These are phyloP conservation scores for Thraustochytrium sp. DNA, from an alignment of 352 stramenopile genomes.

Conservation along the genomic window DNA sequence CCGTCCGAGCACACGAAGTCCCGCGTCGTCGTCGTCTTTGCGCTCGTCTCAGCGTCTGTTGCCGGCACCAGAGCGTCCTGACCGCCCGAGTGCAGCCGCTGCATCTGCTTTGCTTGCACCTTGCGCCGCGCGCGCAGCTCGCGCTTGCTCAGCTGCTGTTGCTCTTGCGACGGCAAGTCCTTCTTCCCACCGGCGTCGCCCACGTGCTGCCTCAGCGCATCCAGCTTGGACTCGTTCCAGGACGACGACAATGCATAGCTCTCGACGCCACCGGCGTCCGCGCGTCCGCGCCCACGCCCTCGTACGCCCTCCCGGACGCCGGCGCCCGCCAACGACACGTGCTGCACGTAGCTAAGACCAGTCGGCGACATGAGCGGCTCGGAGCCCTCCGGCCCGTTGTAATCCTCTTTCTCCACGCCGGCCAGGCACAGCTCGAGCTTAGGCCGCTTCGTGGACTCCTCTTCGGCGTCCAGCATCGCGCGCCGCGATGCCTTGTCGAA, in stretches of 20 bases:
- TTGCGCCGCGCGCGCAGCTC: conserved; percentile 44
- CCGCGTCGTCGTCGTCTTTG: background rate
- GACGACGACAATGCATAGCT: background rate
- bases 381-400: background rate
- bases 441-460: background rate
- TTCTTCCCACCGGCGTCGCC: too few relatives aligned
- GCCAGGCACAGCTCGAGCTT: background rate
- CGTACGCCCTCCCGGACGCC: too few relatives aligned
- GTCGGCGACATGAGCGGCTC: conserved; percentile 11
- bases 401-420: background rate
- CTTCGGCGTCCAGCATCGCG: background rate
- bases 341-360: conserved; percentile 35
- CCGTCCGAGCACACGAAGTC: conserved; percentile 43
- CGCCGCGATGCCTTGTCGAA: background rate
- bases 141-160: conserved; percentile 19
- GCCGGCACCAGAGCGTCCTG: background rate
- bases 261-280: too few relatives aligned
- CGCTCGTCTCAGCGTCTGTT: conserved; percentile 4
- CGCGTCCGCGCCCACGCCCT: too few relatives aligned
- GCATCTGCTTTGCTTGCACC: conserved; percentile 49
- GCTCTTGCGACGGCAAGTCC: background rate
- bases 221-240: background rate
- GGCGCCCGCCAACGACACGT: background rate
- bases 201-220: background rate
- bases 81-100: conserved; percentile 29